Conservation (phyloP, 1,284 basidiomycete genomes). For the Ceratobasidium sp. region DNA sequence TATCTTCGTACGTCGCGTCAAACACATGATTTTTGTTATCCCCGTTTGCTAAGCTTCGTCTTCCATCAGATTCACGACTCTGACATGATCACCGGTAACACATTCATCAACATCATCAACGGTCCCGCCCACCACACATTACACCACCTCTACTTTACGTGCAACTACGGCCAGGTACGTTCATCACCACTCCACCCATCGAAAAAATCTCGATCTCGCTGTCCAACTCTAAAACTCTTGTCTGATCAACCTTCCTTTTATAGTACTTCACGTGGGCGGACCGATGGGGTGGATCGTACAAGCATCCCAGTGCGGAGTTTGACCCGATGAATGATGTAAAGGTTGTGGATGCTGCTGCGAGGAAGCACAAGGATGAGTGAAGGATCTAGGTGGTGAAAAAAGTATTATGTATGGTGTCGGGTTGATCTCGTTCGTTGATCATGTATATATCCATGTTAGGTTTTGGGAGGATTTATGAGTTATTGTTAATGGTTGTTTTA, state of each 20-base stretch:
- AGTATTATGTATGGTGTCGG: not conserved
- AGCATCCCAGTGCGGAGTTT: constrained; percentile 83
- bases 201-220: not conserved
- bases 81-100: constrained; percentile 98
- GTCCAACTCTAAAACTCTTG: constrained; percentile 37
- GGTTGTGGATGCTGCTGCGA: constrained; percentile 39
- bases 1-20: constrained; percentile 73
- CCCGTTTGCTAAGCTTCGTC: constrained; percentile 19
- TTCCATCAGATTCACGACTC: constrained; percentile 90
- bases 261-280: constrained; percentile 98
- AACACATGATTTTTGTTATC: constrained; percentile 8
- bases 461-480: not conserved
- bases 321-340: constrained; percentile 87
- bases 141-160: constrained; percentile 95
- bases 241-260: constrained; percentile 33
- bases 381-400: not conserved
- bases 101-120: constrained; percentile 92
- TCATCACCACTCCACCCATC: not conserved
- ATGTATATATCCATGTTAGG: not conserved
- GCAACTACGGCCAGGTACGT: constrained; percentile 88
- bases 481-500: not conserved
- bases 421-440: not conserved
- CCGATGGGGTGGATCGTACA: constrained; percentile 85
- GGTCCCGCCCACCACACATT: constrained; percentile 98
- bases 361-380: constrained; percentile 24